A percentile compares a stretch with the other conserved stretches of the same genome.
Conservation (phyloP, 345 rosid species). For the Sisymbrium irio region DNA sequence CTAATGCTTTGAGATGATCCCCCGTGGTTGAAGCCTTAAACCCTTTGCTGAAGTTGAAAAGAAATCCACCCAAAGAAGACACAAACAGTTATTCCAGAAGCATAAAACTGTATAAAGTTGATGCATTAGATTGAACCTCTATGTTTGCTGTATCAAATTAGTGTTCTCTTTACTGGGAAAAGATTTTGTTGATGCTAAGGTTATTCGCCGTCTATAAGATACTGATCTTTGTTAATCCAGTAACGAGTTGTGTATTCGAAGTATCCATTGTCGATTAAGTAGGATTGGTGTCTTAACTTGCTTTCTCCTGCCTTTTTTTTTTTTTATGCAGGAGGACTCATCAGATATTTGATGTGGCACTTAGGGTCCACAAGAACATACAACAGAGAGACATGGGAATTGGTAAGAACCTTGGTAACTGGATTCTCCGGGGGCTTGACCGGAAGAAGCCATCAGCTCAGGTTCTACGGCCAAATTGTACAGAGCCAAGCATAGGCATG, state of each 20-base stretch:
- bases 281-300: not conserved
- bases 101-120: not conserved
- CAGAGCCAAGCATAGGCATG: slow-evolving; percentile 27
- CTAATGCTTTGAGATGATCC: slow-evolving; percentile 72
- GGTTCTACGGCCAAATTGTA: slow-evolving; percentile 36
- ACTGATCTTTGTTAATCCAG: too few relatives aligned
- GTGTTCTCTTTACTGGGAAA: not conserved
- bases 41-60: slow-evolving; percentile 77
- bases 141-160: not conserved
- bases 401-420: slow-evolving; percentile 77
- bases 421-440: slow-evolving; percentile 78
- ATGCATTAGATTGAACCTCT: not conserved
- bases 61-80: slow-evolving; percentile 10
- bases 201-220: not conserved
- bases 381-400: slow-evolving; percentile 78
- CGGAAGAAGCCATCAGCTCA: slow-evolving; percentile 83
- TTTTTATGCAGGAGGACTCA: slow-evolving; percentile 54
- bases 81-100: slow-evolving; percentile 12
- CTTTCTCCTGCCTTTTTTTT: not conserved
- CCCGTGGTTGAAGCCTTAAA: slow-evolving; percentile 81
- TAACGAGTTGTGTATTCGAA: too few relatives aligned
- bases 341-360: slow-evolving; percentile 53
- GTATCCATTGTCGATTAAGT: not conserved
- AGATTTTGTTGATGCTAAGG: not conserved
- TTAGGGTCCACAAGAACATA: slow-evolving; percentile 63